These are phyloP conservation scores for Zygoascus ofunaensis DNA, from an alignment of 805 yeast genomes.

Conservation along the genomic window DNA sequence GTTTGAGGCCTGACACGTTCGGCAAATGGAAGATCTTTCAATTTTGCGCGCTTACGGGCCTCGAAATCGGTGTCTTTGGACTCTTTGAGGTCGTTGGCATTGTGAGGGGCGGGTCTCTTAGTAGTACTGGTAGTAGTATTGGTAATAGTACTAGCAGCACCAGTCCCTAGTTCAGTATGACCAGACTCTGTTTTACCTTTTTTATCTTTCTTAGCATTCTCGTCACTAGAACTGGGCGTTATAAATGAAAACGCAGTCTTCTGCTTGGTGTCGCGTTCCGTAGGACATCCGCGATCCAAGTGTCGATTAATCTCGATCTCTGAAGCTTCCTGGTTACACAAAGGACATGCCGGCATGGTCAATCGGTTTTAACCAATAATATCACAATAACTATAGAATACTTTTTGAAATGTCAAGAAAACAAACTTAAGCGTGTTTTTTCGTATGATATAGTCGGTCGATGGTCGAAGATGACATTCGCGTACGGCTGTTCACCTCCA, in stretches of 20 bases:
- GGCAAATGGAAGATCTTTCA: slow-evolving; percentile 45
- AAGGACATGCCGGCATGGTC: slow-evolving; percentile 23
- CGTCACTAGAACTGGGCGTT: not conserved
- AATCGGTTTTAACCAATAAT: not conserved
- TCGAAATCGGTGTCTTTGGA: not conserved
- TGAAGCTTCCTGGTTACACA: slow-evolving; percentile 25
- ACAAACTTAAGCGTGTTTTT: too few species aligned
- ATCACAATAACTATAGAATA: too few species aligned
- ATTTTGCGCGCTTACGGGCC: not conserved
- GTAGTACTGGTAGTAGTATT: not conserved
- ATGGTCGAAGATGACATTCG: too few species aligned
- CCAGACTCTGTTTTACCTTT: not conserved
- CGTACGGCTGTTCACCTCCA: too few species aligned
- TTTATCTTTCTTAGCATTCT: not conserved
- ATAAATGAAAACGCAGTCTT: slow-evolving; percentile 1
- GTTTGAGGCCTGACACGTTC: slow-evolving; percentile 74
- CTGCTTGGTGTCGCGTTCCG: slow-evolving; percentile 3
- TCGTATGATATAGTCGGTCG: too few species aligned
- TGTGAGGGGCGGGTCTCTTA: not conserved
- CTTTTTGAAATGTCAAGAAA: too few species aligned
- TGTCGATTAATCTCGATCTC: slow-evolving; percentile 26
- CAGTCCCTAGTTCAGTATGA: too few species aligned
- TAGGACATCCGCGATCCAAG: slow-evolving; percentile 29
- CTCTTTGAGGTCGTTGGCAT: not conserved
- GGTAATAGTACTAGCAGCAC: too few species aligned